Base-by-base conservation (phyloP, 306 rosid species). In the Elaeagnus macrophylla region DNA sequence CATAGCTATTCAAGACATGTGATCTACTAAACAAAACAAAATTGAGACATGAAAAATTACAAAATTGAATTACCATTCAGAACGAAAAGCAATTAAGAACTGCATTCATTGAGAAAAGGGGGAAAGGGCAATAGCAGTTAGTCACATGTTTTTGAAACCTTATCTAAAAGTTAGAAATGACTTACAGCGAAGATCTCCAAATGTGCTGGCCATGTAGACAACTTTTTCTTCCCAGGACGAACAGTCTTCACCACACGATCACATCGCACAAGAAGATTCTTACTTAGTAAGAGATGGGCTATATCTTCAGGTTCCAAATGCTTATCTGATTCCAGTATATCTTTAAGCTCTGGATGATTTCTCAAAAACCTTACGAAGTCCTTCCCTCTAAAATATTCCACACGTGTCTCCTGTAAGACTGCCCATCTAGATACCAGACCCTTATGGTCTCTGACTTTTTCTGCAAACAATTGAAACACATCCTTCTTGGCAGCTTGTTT, bases 131-230 rank as follows among this genome's bases (percentile, higher is more conserved):
- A 25, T 25, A 25, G 32, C 32, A 25, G 32, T 25, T 25, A 25
- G 32, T 25, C 32, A 2, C 14, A 44, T 15, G 1, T 12, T 5
- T 43, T 44, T 44, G 12, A 44, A 44, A 44, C 12, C 48, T 5
- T 44, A 44, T 12, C n/a, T 44, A 1, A 44, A 5, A 12, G 48
- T 0, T 6, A 44, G 14, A 44, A 25, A 44, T 13, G 6, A 54
- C 89, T 71, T 67, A 93, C 96, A 48, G 77, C 76, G 70, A 82
- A 87, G 57, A 93, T 93, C 79, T 93, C 99, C 66, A 93, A 68
- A 79, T 93, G 96, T 25, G 99, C 99, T 47, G 96, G 99, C 99
- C 99, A 93, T n/a, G 99, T 87, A 51, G 99, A 93, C 63, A 93
- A 59, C 74, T 93, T 93, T 71, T 73, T 84, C 85, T 84, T 93